Evolutionary conservation across 192 early-diverging fungal species (phyloP).

Genomic region (Geranomyces variabilis): DNA sequence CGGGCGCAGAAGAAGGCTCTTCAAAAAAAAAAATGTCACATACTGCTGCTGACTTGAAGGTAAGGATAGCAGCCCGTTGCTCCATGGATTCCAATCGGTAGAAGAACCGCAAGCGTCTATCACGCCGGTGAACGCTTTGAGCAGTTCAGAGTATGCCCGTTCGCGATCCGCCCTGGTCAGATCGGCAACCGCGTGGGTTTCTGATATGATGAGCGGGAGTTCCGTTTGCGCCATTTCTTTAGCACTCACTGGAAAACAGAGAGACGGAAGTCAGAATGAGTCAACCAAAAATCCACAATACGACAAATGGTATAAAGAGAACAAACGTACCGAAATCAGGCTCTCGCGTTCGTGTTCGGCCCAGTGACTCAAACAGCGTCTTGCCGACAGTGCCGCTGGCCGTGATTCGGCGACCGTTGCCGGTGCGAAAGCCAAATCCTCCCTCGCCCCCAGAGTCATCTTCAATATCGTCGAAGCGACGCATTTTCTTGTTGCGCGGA

Average conservation of each 20-base stretch:
- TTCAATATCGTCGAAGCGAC: not conserved
- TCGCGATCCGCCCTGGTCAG: slow-evolving; percentile 11
- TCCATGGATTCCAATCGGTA: too few relatives aligned
- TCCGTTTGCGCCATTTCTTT: slow-evolving; percentile 19
- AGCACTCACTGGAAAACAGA: slow-evolving; percentile 7
- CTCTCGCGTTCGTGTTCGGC: not conserved
- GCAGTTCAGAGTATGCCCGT: slow-evolving; percentile 4
- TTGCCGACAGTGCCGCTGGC: not conserved
- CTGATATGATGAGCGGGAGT: slow-evolving; percentile 6
- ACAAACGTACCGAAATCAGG: not conserved
- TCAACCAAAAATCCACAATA: too few relatives aligned
- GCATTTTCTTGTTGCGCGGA: not conserved
- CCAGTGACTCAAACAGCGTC: slow-evolving; percentile 1
- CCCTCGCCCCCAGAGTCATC: not conserved
- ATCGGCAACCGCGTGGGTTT: slow-evolving; percentile 15
- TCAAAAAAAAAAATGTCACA: too few relatives aligned
- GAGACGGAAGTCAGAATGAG: not conserved
- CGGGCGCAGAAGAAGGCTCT: too few relatives aligned
- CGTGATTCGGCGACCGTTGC: not conserved
- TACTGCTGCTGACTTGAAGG: not conserved
- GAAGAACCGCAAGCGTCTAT: not conserved
- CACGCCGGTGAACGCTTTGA: not conserved
- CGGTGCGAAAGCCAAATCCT: slow-evolving; percentile 11
- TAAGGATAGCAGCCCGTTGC: too few relatives aligned
- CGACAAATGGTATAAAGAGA: too few relatives aligned